Conservation (phyloP, 495 filamentous ascomycete species). For the Mytilinidion resinicola region DNA sequence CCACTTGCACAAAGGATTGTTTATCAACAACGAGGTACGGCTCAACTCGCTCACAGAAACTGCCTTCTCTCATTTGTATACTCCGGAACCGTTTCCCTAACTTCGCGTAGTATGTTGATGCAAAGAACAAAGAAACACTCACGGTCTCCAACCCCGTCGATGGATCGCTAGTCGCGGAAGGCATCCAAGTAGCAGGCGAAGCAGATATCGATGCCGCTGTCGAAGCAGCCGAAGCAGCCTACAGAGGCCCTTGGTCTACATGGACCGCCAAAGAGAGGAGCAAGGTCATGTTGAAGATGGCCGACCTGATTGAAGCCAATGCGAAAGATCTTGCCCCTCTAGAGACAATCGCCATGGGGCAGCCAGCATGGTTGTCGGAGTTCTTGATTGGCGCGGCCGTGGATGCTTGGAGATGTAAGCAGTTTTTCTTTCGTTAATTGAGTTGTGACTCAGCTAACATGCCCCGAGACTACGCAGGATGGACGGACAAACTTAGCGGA, state of each 20-base stretch:
- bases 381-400: slow-evolving; percentile 2
- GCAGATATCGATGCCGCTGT: slow-evolving; percentile 28
- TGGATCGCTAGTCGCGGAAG: slow-evolving; percentile 22
- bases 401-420: slow-evolving; percentile 16
- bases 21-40: slow-evolving; percentile 34
- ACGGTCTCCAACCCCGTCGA: slow-evolving; percentile 24
- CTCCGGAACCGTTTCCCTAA: neutral
- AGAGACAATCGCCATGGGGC: slow-evolving; percentile 21
- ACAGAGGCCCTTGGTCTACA: slow-evolving; percentile 24
- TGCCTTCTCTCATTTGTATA: neutral
- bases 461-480: slow-evolving; percentile 25
- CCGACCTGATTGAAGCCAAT: slow-evolving; percentile 21
- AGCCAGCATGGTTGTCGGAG: slow-evolving; percentile 9
- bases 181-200: slow-evolving; percentile 25
- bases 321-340: slow-evolving; percentile 17
- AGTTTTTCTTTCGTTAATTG: neutral
- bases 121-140: slow-evolving; percentile 21
- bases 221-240: slow-evolving; percentile 23
- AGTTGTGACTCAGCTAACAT: neutral
- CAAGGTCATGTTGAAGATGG: slow-evolving; percentile 24
- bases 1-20: slow-evolving; percentile 22
- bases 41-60: neutral
- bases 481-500: slow-evolving; percentile 23
- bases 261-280: slow-evolving; percentile 7
- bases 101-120: slow-evolving; percentile 25